These are phyloP conservation scores for Rhypophila decipiens DNA, from an alignment of 495 filamentous ascomycete species.

Conservation along the genomic window DNA sequence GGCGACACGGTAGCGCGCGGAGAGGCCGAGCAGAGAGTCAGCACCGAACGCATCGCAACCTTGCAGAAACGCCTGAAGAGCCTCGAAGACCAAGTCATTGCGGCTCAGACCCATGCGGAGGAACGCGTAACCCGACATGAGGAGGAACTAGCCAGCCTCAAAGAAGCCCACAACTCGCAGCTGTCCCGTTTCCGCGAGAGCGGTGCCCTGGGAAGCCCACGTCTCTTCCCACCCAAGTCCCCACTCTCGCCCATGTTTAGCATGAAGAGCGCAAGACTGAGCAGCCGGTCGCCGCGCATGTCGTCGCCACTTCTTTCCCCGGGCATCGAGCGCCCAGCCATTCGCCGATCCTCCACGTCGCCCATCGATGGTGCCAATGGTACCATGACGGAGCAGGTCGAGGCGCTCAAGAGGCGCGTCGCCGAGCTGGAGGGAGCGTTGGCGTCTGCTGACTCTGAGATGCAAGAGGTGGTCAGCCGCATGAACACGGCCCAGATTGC, in stretches of 20 bases:
- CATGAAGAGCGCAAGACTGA: slow-evolving; percentile 23
- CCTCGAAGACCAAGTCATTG: slow-evolving; percentile 76
- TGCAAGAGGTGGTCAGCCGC: slow-evolving; percentile 85
- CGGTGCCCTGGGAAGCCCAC: slow-evolving; percentile 31
- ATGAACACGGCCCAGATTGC: slow-evolving; percentile 96
- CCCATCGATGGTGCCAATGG: slow-evolving; percentile 25
- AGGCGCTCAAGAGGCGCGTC: slow-evolving; percentile 58
- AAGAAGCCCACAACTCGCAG: slow-evolving; percentile 71
- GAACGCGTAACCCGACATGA: slow-evolving; percentile 76
- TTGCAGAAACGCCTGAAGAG: slow-evolving; percentile 72
- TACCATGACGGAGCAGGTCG: slow-evolving; percentile 62
- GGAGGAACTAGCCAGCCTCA: slow-evolving; percentile 69
- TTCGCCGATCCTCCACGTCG: slow-evolving; percentile 32
- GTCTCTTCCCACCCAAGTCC: slow-evolving; percentile 45
- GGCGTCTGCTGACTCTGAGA: slow-evolving; percentile 77
- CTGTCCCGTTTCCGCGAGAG: slow-evolving; percentile 64
- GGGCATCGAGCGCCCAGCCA: slow-evolving; percentile 8
- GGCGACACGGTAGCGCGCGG: slow-evolving; percentile 78
- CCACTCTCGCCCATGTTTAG: slow-evolving; percentile 61
- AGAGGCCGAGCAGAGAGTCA: slow-evolving; percentile 74
- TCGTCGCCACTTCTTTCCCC: slow-evolving; percentile 21
- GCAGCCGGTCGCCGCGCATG: slow-evolving; percentile 43
- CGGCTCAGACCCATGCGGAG: slow-evolving; percentile 81
- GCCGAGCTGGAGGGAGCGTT: slow-evolving; percentile 76
- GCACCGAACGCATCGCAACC: slow-evolving; percentile 70